These are phyloP conservation scores for Dianthus caryophyllus DNA, from an alignment of 148 eudicot species.

Conservation along the genomic window DNA sequence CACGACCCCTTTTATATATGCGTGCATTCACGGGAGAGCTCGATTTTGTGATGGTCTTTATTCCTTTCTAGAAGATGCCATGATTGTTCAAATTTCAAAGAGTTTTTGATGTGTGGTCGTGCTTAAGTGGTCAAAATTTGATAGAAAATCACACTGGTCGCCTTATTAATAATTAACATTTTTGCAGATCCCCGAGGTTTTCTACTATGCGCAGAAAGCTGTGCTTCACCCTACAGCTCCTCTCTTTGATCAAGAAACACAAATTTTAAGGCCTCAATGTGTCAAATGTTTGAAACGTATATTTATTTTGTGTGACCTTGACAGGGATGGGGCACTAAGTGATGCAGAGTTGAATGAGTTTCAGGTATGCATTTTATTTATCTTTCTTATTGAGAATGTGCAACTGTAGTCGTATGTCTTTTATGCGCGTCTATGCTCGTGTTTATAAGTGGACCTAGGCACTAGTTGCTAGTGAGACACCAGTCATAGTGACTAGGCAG, in stretches of 20 bases:
- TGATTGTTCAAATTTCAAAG: too few species aligned
- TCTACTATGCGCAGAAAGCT: constrained; percentile 91
- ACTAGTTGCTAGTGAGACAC: too few species aligned
- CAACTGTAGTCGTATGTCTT: too few species aligned
- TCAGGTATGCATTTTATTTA: constrained; percentile 46
- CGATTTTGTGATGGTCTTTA: neutral
- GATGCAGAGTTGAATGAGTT: constrained; percentile 90
- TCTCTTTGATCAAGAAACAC: constrained; percentile 85
- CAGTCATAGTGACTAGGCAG: too few species aligned
- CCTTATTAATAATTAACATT: neutral
- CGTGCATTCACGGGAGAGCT: too few species aligned
- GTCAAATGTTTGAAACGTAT: constrained; percentile 86
- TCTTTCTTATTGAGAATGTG: neutral
- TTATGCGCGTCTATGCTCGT: neutral
- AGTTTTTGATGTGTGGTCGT: neutral
- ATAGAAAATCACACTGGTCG: neutral
- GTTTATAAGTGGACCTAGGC: neutral
- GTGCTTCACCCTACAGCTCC: constrained; percentile 94
- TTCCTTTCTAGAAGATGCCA: neutral
- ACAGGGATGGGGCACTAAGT: constrained; percentile 85
- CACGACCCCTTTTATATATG: neutral
- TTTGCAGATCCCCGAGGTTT: constrained; percentile 87
- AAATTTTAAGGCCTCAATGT: constrained; percentile 79
- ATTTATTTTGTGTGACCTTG: constrained; percentile 84
- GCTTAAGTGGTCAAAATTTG: neutral